Base-by-base conservation (phyloP, 129 eudicot genomes). In the Heracleum sosnowskyi region DNA sequence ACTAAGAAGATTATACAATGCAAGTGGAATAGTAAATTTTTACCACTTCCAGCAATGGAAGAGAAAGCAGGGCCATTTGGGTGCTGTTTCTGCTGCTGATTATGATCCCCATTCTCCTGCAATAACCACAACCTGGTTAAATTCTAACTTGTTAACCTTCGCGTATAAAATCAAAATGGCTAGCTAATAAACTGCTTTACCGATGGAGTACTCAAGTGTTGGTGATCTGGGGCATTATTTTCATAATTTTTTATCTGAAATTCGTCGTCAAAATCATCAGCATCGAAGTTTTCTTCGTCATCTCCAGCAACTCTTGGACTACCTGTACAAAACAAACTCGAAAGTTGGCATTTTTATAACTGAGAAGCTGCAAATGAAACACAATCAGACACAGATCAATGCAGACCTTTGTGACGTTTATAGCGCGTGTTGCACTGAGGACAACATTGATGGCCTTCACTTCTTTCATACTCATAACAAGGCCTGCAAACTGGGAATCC, bases 401-500 rank as follows among this genome's bases (percentile, higher is more conserved):
- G 39, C 46, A 35, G 70, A 93, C 98, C 97, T 91, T 87, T 95
- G 68, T 95, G 97, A 41, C 92, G 91, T 79, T 92, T 95, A 81
- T 92, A 95, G 63, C 96, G 99, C 76, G 87, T 84, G 69, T 90
- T 87, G 77, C 99, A 95, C 78, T 92, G 99, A 69, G 99, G 99
- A 83, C 99, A 95, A 62, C 82, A 87, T 70, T 90, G 94, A 75
- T 85, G 89, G 82, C 97, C 99, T 79, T 95, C 99, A 63, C 89
- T 90, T 79, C 97, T 82, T 75, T 95, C 99, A 37, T 92, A 95
- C 47, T 92, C 87, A 77, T 95, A 95, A 74, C 99, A 95, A 20
- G 99, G 99, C 80, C 83, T 81, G 80, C 99, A 95, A 63, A 95
- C 99, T 9, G 99, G 99, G 75, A 92, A 95, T 39, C 89, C 89